A percentile compares a stretch with the other conserved stretches of the same genome.
phyloP scores from a whole-genome alignment of 345 rosid species.

The Acer negundo region DNA sequence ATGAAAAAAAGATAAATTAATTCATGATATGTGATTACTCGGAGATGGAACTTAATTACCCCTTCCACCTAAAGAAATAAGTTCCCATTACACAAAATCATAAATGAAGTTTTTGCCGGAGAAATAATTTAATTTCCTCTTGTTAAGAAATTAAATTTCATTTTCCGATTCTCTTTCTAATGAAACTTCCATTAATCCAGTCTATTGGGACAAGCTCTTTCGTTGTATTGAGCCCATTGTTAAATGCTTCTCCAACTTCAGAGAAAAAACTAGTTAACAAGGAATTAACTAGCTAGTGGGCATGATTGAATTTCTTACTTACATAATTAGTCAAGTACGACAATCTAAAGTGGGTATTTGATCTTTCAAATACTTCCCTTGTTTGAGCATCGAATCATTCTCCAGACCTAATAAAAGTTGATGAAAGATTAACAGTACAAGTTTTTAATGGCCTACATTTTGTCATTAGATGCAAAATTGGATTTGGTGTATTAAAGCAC shows the following conservation, averaged over 20 bases:
- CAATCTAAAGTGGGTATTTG: not conserved
- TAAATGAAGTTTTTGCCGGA: too few relatives aligned
- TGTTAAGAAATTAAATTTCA: too few relatives aligned
- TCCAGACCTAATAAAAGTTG: not conserved
- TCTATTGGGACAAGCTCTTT: too few relatives aligned
- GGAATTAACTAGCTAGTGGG: not conserved
- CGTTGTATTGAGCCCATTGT: not conserved
- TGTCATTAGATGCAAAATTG: not conserved
- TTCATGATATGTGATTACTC: too few relatives aligned
- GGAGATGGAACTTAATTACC: too few relatives aligned
- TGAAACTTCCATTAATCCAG: not conserved
- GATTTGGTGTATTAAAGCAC: not conserved
- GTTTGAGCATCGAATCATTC: conserved; percentile 1
- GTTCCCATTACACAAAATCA: too few relatives aligned
- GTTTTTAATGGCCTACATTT: not conserved
- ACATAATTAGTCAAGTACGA: not conserved
- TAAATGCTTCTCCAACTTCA: not conserved
- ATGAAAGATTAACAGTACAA: not conserved
- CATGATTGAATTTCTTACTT: not conserved
- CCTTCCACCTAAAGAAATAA: too few relatives aligned
- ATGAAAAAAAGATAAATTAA: too few relatives aligned
- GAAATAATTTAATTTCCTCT: too few relatives aligned
- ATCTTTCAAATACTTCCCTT: not conserved
- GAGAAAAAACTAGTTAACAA: not conserved
- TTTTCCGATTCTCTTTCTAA: too few relatives aligned